Base-by-base conservation (phyloP, 179 eudicot species). In the Silene noctiflora region DNA sequence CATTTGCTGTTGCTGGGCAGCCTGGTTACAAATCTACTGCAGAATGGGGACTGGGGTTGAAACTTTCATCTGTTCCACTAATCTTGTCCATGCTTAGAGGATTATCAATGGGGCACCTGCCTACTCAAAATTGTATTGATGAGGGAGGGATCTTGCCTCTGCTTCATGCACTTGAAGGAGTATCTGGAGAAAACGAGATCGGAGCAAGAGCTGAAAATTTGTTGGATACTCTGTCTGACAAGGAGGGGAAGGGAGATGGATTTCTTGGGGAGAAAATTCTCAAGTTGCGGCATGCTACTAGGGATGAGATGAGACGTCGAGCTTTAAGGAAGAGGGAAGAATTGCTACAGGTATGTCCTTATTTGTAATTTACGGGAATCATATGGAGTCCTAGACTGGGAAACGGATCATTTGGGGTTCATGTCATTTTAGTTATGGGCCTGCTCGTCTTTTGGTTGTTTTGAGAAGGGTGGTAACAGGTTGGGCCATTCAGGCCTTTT, bases 121-220 rank as follows among this genome's bases (percentile, higher is more conserved):
- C 91, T 63, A 96, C 99, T n/a, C 99, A 96, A 75, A 86, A 62
- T 63, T 87, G 94, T 74, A 84, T 96, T 27, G 91, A 93, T 76
- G 91, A 82, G 39, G 98, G 95, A 71, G 93, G 96, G 6, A 87
- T 91, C 69, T 82, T 96, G 66, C 97, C 94, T 20, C 80, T 96
- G 87, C 99, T 96, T 71, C 99, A 96, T 88, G 96, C 97, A 12
- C 82, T 96, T 76, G 99, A 96, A 82, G 97, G 99, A 58, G 99
- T 96, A 33, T 10, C 97, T 0, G 99, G 97, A 76, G 99, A 93
- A 87, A 91, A 89, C 73, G 99, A 93, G 75, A 90, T 96, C 68
- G 99, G 99, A 68, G 99, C 99, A 22, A 91, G 91, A 85, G 99
- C 99, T 44, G 99, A 96, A 76, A 96, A 96, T 86, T 86, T 96